Evolutionary conservation across 495 filamentous ascomycete genomes (phyloP).

Genomic region (Lichenothelia convexa): DNA sequence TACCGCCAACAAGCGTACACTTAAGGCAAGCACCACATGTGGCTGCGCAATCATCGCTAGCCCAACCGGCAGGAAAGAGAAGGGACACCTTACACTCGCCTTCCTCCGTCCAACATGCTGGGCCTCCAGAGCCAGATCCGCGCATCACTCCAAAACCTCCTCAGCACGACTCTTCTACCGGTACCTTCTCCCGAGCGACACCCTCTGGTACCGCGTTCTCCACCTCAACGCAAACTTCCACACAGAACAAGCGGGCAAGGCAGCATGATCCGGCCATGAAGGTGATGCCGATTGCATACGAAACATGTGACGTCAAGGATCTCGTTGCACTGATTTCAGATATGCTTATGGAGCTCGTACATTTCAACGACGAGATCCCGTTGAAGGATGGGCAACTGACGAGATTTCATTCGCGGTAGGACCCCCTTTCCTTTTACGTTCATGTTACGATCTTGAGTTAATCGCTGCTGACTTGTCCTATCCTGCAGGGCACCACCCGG

Average conservation of each 20-base stretch:
- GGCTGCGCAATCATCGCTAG: background rate
- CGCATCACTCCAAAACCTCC: slow-evolving; percentile 11
- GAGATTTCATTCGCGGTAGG: slow-evolving; percentile 80
- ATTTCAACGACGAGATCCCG: slow-evolving; percentile 78
- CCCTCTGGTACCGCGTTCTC: slow-evolving; percentile 1
- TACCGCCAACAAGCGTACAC: slow-evolving; percentile 13
- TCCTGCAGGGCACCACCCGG: slow-evolving; percentile 59
- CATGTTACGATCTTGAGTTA: background rate
- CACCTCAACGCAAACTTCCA: slow-evolving; percentile 4
- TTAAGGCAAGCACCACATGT: background rate
- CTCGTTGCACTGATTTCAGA: slow-evolving; percentile 79
- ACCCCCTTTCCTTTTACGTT: background rate
- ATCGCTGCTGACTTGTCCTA: slow-evolving; percentile 1
- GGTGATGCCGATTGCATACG: slow-evolving; percentile 57
- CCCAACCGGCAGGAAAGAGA: slow-evolving; percentile 7
- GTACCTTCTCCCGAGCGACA: background rate
- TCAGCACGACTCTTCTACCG: background rate
- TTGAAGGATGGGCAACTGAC: slow-evolving; percentile 70
- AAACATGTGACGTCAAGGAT: slow-evolving; percentile 59
- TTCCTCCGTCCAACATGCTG: background rate
- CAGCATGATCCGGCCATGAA: slow-evolving; percentile 26
- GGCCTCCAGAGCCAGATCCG: slow-evolving; percentile 10
- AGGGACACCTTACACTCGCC: slow-evolving; percentile 2
- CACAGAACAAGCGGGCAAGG: slow-evolving; percentile 16
- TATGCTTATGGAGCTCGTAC: slow-evolving; percentile 88